phyloP scores from a whole-genome alignment of 768 basidiomycete species.

The Pleurotus pulmonarius region DNA sequence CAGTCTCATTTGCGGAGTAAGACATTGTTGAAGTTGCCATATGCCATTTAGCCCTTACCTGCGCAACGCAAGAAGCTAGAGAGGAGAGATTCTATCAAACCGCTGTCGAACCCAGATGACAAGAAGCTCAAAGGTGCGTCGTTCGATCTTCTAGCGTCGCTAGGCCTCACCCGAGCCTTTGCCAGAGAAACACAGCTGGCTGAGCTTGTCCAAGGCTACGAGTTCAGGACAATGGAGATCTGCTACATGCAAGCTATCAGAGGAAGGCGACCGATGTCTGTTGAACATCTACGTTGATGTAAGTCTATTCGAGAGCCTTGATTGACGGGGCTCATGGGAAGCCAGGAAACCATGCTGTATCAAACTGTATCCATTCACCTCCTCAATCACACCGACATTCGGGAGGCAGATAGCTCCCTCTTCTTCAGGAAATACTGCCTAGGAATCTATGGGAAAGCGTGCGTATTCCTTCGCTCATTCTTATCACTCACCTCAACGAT shows the following conservation, averaged over 20 bases:
- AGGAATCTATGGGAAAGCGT: slow-evolving; percentile 65
- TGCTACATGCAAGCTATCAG: slow-evolving; percentile 66
- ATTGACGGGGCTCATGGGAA: background rate
- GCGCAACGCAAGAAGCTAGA: slow-evolving; percentile 51
- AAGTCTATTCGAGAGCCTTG: slow-evolving; percentile 18
- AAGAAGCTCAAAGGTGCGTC: slow-evolving; percentile 59
- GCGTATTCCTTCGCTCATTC: slow-evolving; percentile 14
- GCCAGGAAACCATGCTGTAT: slow-evolving; percentile 67
- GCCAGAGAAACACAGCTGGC: slow-evolving; percentile 73
- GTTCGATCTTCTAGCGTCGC: background rate
- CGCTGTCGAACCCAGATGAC: slow-evolving; percentile 36
- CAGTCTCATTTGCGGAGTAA: background rate
- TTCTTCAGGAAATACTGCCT: slow-evolving; percentile 77
- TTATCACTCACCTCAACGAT: slow-evolving; percentile 1
- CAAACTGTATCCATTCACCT: slow-evolving; percentile 72
- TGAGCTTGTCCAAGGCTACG: slow-evolving; percentile 50
- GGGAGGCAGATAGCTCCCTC: slow-evolving; percentile 69
- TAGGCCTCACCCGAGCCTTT: no score
- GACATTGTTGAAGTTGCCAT: background rate
- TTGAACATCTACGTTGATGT: slow-evolving; percentile 78
- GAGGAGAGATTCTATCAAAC: slow-evolving; percentile 45
- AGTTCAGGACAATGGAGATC: slow-evolving; percentile 65
- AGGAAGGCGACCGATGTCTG: slow-evolving; percentile 64
- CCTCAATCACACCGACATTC: slow-evolving; percentile 77
- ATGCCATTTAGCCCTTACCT: slow-evolving; percentile 31